phyloP scores from a whole-genome alignment of 805 yeast species.

The Sugiyamaella lignohabitans region DNA sequence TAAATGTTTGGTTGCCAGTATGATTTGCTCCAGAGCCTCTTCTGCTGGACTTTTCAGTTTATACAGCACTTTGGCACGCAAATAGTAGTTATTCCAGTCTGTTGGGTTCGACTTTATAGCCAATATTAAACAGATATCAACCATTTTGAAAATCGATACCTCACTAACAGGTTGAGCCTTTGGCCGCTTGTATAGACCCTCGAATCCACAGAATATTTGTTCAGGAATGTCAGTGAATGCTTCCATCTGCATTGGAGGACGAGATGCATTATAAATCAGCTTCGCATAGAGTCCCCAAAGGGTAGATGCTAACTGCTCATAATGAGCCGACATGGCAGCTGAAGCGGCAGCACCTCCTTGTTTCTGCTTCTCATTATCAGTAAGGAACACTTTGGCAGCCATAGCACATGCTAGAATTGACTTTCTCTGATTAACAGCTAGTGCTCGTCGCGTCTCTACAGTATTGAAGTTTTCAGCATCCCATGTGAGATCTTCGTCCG shows the following conservation, averaged over 20 bases:
- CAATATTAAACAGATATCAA: conserved; percentile 40
- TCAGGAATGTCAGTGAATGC: conserved; percentile 49
- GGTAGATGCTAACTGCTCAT: conserved; percentile 36
- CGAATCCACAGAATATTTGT: conserved; percentile 26
- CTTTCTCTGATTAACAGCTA: conserved; percentile 61
- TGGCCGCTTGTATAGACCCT: conserved; percentile 21
- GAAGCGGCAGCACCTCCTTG: not conserved
- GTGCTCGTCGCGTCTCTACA: conserved; percentile 36
- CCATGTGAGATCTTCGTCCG: conserved; percentile 90
- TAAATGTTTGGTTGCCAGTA: conserved; percentile 26
- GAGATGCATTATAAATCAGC: conserved; percentile 40
- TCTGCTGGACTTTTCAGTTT: conserved; percentile 39
- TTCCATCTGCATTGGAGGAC: conserved; percentile 37
- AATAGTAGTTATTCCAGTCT: conserved; percentile 60
- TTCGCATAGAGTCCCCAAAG: conserved; percentile 52
- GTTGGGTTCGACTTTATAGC: conserved; percentile 38
- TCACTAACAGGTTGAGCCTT: conserved; percentile 8
- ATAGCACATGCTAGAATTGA: conserved; percentile 67
- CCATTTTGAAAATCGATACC: conserved; percentile 31
- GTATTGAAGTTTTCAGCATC: conserved; percentile 73
- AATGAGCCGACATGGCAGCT: conserved; percentile 11
- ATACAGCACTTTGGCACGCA: conserved; percentile 50
- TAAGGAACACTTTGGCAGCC: conserved; percentile 48
- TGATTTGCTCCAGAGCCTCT: conserved; percentile 37
- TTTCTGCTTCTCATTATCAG: not conserved